phyloP scores from a whole-genome alignment of 345 rosid genomes.

The Raphanus sativus region DNA sequence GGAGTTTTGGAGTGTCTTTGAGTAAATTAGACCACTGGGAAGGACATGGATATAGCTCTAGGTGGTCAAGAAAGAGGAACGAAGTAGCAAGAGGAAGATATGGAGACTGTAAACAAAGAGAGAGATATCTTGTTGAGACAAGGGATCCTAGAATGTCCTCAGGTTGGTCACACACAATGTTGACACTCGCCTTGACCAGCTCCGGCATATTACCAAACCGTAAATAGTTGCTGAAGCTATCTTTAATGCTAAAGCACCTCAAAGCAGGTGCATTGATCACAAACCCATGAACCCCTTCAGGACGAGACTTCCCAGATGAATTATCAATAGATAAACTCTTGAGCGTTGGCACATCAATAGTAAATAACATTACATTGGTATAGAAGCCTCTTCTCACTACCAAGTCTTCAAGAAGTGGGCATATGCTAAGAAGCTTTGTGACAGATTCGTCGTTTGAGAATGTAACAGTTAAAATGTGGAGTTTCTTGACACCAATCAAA shows the following conservation, averaged over 20 bases:
- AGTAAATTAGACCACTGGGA: conserved; percentile 7
- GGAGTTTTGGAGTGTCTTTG: neutral
- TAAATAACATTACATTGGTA: neutral
- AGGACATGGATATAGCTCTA: conserved; percentile 21
- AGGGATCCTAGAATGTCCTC: conserved; percentile 17
- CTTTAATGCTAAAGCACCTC: conserved; percentile 11
- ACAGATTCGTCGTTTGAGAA: neutral
- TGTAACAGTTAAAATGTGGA: conserved; percentile 11
- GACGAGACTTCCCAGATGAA: neutral
- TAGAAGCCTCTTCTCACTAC: neutral
- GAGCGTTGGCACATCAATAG: conserved; percentile 1
- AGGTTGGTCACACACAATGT: neutral
- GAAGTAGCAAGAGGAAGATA: conserved; percentile 2
- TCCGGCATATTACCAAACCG: conserved; percentile 1
- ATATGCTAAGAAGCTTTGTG: neutral
- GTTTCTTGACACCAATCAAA: neutral
- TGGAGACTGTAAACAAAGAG: conserved; percentile 19
- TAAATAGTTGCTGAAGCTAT: neutral
- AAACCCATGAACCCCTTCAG: conserved; percentile 19
- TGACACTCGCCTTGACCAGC: conserved; percentile 14
- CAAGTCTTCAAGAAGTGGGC: conserved; percentile 17
- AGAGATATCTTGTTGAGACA: conserved; percentile 1
- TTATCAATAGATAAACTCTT: conserved; percentile 1
- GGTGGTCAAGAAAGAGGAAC: conserved; percentile 12
- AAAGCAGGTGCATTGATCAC: conserved; percentile 19